Percentiles rank a stretch among this genome's conserved stretches.
phyloP scores from a whole-genome alignment of 345 rosid genomes.

The Psidium guajava region DNA sequence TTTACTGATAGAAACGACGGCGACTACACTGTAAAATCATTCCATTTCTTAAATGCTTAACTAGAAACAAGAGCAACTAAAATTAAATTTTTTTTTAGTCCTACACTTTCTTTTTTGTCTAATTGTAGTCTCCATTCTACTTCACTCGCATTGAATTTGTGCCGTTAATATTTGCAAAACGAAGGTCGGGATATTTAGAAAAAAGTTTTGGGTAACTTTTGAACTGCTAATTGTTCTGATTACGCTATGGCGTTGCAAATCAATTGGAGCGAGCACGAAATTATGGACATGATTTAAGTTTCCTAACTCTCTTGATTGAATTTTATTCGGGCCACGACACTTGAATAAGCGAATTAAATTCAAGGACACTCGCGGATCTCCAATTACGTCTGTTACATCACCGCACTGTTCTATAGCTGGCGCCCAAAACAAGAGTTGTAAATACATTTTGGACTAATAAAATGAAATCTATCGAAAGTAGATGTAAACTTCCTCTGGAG shows the following conservation, averaged over 20 bases:
- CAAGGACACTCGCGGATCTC: neutral
- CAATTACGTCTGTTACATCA: neutral
- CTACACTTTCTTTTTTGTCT: neutral
- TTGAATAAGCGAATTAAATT: neutral
- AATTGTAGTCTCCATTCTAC: neutral
- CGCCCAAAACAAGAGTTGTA: neutral
- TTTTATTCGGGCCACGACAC: neutral
- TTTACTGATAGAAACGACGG: neutral
- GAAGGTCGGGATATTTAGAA: neutral
- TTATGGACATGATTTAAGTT: neutral
- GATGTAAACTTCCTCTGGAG: neutral
- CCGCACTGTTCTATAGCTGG: neutral
- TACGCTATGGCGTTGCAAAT: accelerated
- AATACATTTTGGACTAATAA: neutral
- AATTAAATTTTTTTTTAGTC: neutral
- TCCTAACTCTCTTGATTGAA: neutral
- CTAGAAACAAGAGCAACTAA: neutral
- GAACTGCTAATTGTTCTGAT: neutral
- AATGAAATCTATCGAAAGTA: neutral
- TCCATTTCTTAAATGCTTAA: neutral
- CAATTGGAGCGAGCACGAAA: neutral
- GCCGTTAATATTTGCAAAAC: neutral
- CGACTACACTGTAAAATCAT: neutral
- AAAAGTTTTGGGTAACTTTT: neutral
- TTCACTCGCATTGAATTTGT: neutral